phyloP scores from a whole-genome alignment of 495 filamentous ascomycete genomes.

The Stereocaulon alpinum region DNA sequence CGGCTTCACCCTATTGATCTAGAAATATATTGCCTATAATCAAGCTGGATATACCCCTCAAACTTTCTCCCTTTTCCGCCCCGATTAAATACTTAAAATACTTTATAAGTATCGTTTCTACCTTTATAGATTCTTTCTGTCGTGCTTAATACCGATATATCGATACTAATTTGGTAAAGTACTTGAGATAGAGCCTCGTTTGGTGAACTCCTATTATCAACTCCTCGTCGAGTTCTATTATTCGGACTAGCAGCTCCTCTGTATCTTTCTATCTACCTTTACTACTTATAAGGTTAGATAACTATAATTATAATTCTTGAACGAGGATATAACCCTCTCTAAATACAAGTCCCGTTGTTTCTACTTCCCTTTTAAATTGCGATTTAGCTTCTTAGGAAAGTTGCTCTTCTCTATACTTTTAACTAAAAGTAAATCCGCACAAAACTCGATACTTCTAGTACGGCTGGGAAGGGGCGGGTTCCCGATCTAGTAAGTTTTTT shows the following conservation, averaged over 20 bases:
- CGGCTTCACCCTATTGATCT: no score
- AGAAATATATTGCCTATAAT: no score
- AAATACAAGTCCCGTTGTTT: background rate
- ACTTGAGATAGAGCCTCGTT: background rate
- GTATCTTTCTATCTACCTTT: slow-evolving; percentile 33
- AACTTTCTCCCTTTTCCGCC: no score
- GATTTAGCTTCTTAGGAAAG: background rate
- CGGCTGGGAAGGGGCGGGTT: background rate
- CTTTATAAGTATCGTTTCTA: no score
- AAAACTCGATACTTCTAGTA: background rate
- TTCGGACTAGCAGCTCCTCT: slow-evolving; percentile 22
- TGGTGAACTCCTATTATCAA: background rate
- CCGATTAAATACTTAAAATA: no score
- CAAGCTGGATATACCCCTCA: no score
- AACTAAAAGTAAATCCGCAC: background rate
- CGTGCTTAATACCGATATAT: slow-evolving; percentile 23
- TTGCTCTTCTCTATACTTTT: background rate
- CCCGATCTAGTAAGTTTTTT: background rate
- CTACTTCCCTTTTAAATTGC: background rate
- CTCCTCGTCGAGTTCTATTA: background rate
- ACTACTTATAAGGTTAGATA: slow-evolving; percentile 1
- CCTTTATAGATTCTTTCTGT: slow-evolving; percentile 23
- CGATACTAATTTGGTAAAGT: slow-evolving; percentile 24
- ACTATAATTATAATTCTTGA: background rate
- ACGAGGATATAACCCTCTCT: background rate